Conservation (phyloP, 768 basidiomycete genomes). For the Vararia minispora region DNA sequence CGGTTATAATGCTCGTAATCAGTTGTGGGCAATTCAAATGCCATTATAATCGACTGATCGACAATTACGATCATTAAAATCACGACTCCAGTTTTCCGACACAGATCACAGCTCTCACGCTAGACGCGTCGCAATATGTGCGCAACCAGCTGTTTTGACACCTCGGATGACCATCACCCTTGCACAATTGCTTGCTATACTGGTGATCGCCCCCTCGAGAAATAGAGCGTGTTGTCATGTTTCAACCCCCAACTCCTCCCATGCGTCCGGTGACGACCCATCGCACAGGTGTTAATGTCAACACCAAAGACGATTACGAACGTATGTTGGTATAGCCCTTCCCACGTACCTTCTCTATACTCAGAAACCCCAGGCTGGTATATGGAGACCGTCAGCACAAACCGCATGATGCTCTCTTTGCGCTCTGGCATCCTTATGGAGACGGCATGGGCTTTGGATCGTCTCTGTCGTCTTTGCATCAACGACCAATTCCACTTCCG, state of each 20-base stretch:
- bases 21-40: no score
- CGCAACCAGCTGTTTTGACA: no score
- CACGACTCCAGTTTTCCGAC: no score
- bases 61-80: no score
- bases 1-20: no score
- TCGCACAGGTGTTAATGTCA: no score
- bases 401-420: constrained; percentile 86
- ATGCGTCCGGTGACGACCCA: constrained; percentile 25
- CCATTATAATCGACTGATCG: no score
- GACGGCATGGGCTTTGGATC: constrained; percentile 82
- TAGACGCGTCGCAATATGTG: no score
- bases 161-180: no score
- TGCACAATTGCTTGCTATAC: constrained; percentile 1
- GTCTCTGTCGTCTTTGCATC: constrained; percentile 68
- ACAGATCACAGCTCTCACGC: no score
- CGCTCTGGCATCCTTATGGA: constrained; percentile 76
- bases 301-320: constrained; percentile 65
- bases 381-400: constrained; percentile 66
- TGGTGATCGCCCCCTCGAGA: not conserved
- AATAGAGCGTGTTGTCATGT: no score
- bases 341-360: constrained; percentile 1
- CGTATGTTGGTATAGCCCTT: constrained; percentile 28
- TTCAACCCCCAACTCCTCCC: constrained; percentile 13
- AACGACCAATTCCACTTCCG: constrained; percentile 70
- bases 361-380: constrained; percentile 55